Percentiles rank a stretch among this genome's conserved stretches.
Conservation (phyloP, 2,329 filamentous ascomycete genomes). For the Stromatinia cepivora region DNA sequence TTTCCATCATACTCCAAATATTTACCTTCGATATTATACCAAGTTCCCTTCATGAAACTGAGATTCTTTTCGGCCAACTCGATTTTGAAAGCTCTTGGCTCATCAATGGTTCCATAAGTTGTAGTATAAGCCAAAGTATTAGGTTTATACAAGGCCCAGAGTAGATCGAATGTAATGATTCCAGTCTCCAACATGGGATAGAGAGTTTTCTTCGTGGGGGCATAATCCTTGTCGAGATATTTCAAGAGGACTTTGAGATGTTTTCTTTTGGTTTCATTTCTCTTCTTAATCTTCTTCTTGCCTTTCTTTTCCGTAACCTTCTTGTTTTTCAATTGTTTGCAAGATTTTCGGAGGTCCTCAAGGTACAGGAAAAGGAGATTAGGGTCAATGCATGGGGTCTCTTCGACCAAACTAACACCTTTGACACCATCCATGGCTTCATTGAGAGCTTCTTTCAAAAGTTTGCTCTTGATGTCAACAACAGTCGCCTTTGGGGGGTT, state of each 20-base stretch:
- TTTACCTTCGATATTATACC: conserved; percentile 72
- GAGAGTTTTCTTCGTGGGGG: conserved; percentile 73
- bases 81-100: conserved; percentile 80
- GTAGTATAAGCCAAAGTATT: conserved; percentile 76
- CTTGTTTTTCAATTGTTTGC: conserved; percentile 63
- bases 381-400: conserved; percentile 71
- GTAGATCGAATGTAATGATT: conserved; percentile 82
- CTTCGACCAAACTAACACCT: conserved; percentile 76
- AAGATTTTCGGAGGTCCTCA: conserved; percentile 67
- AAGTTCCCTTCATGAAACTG: conserved; percentile 70
- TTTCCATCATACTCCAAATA: conserved; percentile 92
- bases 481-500: conserved; percentile 50
- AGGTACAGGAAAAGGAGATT: conserved; percentile 74
- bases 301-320: conserved; percentile 53
- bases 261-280: conserved; percentile 56
- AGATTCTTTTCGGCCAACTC: conserved; percentile 71
- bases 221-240: conserved; percentile 81
- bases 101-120: conserved; percentile 74
- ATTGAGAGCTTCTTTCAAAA: conserved; percentile 68
- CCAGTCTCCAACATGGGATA: conserved; percentile 79
- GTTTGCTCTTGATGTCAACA: conserved; percentile 83
- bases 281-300: conserved; percentile 61
- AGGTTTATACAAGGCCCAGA: conserved; percentile 89
- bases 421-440: conserved; percentile 76
- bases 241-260: conserved; percentile 72